Evolutionary conservation across 139 green algal genomes (phyloP).

Genomic region (Chlorella sorokiniana): DNA sequence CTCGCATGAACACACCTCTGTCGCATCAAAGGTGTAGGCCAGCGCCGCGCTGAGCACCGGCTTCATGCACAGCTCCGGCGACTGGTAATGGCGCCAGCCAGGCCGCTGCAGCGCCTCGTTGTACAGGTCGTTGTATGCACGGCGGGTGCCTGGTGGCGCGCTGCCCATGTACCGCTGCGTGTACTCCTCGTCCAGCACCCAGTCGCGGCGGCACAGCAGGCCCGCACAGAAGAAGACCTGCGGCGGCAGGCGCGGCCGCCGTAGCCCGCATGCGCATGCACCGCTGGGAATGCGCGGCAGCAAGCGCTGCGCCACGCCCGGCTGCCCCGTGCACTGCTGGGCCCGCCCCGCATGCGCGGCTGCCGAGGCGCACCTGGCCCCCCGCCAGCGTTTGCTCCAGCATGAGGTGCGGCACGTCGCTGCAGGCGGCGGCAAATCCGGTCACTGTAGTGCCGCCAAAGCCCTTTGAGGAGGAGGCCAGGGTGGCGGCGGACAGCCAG

Average conservation of each 20-base stretch:
- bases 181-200: too few relatives aligned
- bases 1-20: not conserved
- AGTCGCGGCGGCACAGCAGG: too few relatives aligned
- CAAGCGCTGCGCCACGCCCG: too few relatives aligned
- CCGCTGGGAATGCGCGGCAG: too few relatives aligned
- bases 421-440: not conserved
- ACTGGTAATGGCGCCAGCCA: constrained; percentile 6
- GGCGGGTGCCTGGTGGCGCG: not conserved
- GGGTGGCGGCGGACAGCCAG: constrained; percentile 3
- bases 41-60: constrained; percentile 2
- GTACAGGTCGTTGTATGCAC: constrained; percentile 1
- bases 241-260: too few relatives aligned
- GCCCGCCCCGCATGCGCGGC: too few relatives aligned
- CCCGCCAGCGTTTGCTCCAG: not conserved
- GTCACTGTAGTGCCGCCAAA: not conserved
- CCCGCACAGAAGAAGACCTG: too few relatives aligned
- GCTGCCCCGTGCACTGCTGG: too few relatives aligned
- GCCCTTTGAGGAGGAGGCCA: not conserved
- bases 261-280: too few relatives aligned
- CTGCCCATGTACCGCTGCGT: too few relatives aligned
- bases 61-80: constrained; percentile 2
- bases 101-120: not conserved
- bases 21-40: constrained; percentile 5
- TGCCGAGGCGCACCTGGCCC: not conserved
- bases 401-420: constrained; percentile 3